Conservation (phyloP, 2,329 filamentous ascomycete species). For the Colletotrichum sansevieriae region DNA sequence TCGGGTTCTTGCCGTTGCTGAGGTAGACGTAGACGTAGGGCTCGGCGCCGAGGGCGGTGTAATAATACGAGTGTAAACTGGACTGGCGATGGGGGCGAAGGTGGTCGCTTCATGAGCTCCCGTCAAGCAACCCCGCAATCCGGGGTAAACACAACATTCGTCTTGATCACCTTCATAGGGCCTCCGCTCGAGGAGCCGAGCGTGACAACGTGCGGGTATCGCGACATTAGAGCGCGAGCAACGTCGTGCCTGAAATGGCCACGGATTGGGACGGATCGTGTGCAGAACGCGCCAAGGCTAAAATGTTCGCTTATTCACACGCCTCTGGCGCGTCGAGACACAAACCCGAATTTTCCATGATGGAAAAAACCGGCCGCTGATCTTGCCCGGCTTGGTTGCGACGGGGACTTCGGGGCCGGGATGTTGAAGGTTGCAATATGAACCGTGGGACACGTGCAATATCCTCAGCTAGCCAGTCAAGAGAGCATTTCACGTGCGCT, state of each 20-base stretch:
- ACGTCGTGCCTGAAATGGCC: not conserved
- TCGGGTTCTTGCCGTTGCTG: conserved; percentile 64
- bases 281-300: conserved; percentile 4
- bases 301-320: not conserved
- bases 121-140: not conserved
- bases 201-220: not conserved
- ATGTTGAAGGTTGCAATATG: not conserved
- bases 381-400: not conserved
- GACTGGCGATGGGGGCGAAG: not conserved
- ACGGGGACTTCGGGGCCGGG: conserved; percentile 28
- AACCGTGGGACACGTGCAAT: not conserved
- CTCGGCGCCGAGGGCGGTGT: conserved; percentile 56
- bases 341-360: conserved; percentile 23
- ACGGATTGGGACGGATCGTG: conserved; percentile 2
- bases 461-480: conserved; percentile 17
- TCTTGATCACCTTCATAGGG: conserved; percentile 14
- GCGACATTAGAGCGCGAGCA: not conserved
- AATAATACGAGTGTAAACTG: not conserved
- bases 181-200: not conserved
- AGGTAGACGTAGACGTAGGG: conserved; percentile 67
- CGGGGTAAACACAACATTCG: not conserved
- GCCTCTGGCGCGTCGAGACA: not conserved
- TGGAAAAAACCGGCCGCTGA: conserved; percentile 22
- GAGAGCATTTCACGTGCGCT: conserved; percentile 1
- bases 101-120: conserved; percentile 14